Evolutionary conservation across 2,329 filamentous ascomycete genomes (phyloP).

Genomic region (Aspergillus proliferans): DNA sequence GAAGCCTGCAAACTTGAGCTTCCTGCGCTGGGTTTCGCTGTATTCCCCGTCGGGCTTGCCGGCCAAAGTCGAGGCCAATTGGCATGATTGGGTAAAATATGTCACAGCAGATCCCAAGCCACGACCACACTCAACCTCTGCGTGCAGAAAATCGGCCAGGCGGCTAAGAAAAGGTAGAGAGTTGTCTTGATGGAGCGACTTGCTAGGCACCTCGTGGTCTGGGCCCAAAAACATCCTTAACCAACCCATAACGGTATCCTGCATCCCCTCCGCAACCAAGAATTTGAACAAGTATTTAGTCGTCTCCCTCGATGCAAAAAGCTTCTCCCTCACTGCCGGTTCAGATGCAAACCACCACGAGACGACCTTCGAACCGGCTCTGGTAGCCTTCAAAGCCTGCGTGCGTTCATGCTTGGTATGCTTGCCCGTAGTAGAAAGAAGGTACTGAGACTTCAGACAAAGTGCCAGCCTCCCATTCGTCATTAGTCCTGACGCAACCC

Average conservation of each 20-base stretch:
- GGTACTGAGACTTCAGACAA: conserved; percentile 29
- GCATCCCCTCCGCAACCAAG: conserved; percentile 33
- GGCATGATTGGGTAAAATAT: conserved; percentile 23
- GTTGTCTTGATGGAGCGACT: neutral
- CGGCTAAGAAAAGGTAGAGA: conserved; percentile 16
- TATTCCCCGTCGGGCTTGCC: conserved; percentile 1
- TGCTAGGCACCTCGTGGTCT: conserved; percentile 20
- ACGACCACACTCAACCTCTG: conserved; percentile 28
- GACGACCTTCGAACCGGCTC: conserved; percentile 28
- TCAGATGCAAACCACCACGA: conserved; percentile 39
- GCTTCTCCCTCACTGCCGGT: conserved; percentile 17
- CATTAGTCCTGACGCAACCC: conserved; percentile 33
- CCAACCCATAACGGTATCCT: conserved; percentile 30
- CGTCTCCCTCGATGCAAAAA: conserved; percentile 24
- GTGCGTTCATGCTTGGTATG: conserved; percentile 11
- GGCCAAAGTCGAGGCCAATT: conserved; percentile 12
- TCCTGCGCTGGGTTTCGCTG: conserved; percentile 6
- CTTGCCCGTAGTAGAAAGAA: conserved; percentile 17
- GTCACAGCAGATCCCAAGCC: conserved; percentile 27
- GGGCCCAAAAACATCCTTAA: conserved; percentile 23
- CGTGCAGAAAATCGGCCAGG: conserved; percentile 26
- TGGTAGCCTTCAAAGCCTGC: conserved; percentile 29
- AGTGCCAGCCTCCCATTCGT: conserved; percentile 17
- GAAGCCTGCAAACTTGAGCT: conserved; percentile 19
- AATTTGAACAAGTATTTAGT: conserved; percentile 31